Conservation (phyloP, 495 filamentous ascomycete genomes). For the Paragyromitra xinjiangensis region DNA sequence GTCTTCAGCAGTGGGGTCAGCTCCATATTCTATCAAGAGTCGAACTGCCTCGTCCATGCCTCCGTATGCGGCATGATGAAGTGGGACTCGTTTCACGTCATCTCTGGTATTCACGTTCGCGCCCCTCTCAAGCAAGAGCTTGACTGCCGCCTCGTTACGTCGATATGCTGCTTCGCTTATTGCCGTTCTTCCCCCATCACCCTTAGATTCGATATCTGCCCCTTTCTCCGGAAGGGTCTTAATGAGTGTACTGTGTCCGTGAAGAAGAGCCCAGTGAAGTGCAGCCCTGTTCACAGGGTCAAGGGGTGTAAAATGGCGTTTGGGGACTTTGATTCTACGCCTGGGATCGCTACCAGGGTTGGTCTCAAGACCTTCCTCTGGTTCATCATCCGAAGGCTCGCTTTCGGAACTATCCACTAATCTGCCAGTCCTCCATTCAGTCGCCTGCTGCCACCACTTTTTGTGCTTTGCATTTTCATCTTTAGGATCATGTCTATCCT, state of each 20-base stretch:
- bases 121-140: conserved; percentile 1
- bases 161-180: neutral
- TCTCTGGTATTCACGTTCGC: neutral
- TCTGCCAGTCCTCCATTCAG: neutral
- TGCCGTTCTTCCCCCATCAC: neutral
- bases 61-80: conserved; percentile 3
- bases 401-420: neutral
- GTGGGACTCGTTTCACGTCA: neutral
- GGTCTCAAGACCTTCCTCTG: neutral
- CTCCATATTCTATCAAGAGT: neutral
- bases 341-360: neutral
- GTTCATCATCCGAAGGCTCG: neutral
- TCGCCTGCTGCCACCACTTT: neutral
- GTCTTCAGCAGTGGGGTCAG: neutral
- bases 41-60: neutral
- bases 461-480: neutral
- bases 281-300: neutral
- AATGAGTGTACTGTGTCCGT: neutral
- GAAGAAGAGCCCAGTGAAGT: conserved; percentile 2
- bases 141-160: neutral
- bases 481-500: neutral
- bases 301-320: neutral
- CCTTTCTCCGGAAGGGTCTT: neutral
- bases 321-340: neutral
- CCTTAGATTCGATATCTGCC: neutral